A percentile compares a stretch with the other conserved stretches of the same genome.
Conservation (phyloP, 805 yeast genomes). For the Dipodascus albidus region DNA sequence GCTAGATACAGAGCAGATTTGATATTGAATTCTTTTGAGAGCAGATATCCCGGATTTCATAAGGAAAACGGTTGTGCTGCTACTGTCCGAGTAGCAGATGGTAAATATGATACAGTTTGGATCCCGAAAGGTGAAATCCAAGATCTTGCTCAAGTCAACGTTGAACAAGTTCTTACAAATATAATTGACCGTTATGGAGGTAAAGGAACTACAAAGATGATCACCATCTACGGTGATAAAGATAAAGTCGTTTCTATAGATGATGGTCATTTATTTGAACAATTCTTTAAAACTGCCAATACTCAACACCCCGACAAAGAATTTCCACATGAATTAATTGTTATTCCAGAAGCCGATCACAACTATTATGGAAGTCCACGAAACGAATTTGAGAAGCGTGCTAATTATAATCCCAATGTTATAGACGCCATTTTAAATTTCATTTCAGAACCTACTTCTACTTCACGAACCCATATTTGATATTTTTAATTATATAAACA, state of each 20-base stretch:
- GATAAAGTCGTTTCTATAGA: constrained; percentile 56
- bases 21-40: constrained; percentile 34
- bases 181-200: background rate
- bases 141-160: background rate
- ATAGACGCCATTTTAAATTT: background rate
- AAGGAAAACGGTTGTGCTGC: background rate
- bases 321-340: constrained; percentile 43
- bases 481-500: too few relatives aligned
- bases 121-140: background rate
- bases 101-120: background rate
- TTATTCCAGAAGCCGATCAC: constrained; percentile 69
- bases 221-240: constrained; percentile 59
- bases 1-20: constrained; percentile 35
- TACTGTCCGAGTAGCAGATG: background rate
- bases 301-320: constrained; percentile 27
- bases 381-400: constrained; percentile 26
- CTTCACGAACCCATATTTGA: background rate
- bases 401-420: constrained; percentile 42
- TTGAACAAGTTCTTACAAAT: background rate
- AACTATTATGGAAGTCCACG: constrained; percentile 35
- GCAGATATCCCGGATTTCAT: constrained; percentile 30
- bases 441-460: background rate
- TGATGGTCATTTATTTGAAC: constrained; percentile 48
- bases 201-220: constrained; percentile 34
- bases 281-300: constrained; percentile 24